phyloP scores from a whole-genome alignment of 2,329 filamentous ascomycete genomes.

The Colletotrichum horii region DNA sequence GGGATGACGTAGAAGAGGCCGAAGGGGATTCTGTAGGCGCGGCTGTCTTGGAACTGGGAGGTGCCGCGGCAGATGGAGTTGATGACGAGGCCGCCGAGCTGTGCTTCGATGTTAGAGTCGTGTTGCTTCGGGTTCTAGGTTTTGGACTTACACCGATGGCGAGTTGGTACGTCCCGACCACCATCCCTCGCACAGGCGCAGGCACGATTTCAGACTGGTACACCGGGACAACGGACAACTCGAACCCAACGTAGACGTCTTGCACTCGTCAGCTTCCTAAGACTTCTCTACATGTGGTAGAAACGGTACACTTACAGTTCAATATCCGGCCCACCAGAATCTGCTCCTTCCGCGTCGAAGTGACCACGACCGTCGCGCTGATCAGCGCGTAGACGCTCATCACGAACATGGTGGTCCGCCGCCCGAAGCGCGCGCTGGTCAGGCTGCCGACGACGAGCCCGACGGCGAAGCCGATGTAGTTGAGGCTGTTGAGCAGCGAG shows the following conservation, averaged over 20 bases:
- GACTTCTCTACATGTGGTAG: background rate
- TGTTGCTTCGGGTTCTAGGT: background rate
- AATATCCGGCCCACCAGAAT: conserved; percentile 40
- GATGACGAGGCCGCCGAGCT: conserved; percentile 29
- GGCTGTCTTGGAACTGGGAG: conserved; percentile 30
- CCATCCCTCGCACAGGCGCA: conserved; percentile 32
- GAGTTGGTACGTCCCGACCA: conserved; percentile 39
- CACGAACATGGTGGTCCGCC: conserved; percentile 37
- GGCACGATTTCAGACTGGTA: conserved; percentile 41
- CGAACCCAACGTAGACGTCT: conserved; percentile 43
- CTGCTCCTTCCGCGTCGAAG: conserved; percentile 32
- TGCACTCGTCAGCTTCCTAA: background rate
- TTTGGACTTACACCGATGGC: conserved; percentile 26
- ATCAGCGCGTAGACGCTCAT: conserved; percentile 42
- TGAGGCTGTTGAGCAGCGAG: conserved; percentile 40
- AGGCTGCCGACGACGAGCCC: conserved; percentile 29
- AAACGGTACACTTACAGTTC: conserved; percentile 25
- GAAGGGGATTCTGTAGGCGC: conserved; percentile 37
- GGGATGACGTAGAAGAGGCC: conserved; percentile 40
- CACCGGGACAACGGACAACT: conserved; percentile 40
- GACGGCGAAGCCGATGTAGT: conserved; percentile 35
- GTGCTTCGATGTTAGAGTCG: background rate
- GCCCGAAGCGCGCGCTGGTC: conserved; percentile 33
- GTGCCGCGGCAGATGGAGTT: conserved; percentile 34
- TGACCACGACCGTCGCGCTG: conserved; percentile 36